A percentile compares a stretch with the other conserved stretches of the same genome.
Conservation (phyloP, 129 eudicot genomes). For the Artemisia annua region DNA sequence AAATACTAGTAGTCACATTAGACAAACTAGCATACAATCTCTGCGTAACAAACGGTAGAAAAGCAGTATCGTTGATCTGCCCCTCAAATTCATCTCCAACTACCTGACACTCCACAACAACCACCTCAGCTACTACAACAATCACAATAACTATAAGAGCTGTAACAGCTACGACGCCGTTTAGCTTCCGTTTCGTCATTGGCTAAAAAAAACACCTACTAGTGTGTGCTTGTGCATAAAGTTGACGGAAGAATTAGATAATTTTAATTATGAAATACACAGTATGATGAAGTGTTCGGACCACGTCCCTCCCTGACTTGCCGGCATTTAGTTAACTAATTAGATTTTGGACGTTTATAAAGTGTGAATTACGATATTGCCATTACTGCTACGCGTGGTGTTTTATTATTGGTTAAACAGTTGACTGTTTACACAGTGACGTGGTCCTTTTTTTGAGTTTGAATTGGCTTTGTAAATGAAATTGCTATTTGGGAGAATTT, state of each 20-base stretch:
- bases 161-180: constrained; percentile 30
- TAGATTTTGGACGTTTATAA: not conserved
- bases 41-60: constrained; percentile 47
- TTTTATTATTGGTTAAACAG: too few relatives aligned
- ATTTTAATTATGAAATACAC: too few relatives aligned
- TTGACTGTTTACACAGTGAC: too few relatives aligned
- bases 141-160: constrained; percentile 17
- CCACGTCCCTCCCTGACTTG: constrained; percentile 14
- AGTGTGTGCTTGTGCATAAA: constrained; percentile 23
- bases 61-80: constrained; percentile 49
- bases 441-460: too few relatives aligned
- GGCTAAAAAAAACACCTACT: too few relatives aligned
- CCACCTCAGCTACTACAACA: constrained; percentile 5
- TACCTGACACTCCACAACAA: constrained; percentile 42
- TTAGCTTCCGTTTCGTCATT: constrained; percentile 28
- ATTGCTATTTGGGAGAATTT: too few relatives aligned
- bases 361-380: too few relatives aligned
- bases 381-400: too few relatives aligned
- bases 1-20: constrained; percentile 51
- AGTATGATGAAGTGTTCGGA: constrained; percentile 3
- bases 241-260: constrained; percentile 3
- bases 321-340: constrained; percentile 1
- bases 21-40: constrained; percentile 45
- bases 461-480: too few relatives aligned
- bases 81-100: constrained; percentile 42